phyloP scores from a whole-genome alignment of 1,284 basidiomycete species.

The Naganishia albida region DNA sequence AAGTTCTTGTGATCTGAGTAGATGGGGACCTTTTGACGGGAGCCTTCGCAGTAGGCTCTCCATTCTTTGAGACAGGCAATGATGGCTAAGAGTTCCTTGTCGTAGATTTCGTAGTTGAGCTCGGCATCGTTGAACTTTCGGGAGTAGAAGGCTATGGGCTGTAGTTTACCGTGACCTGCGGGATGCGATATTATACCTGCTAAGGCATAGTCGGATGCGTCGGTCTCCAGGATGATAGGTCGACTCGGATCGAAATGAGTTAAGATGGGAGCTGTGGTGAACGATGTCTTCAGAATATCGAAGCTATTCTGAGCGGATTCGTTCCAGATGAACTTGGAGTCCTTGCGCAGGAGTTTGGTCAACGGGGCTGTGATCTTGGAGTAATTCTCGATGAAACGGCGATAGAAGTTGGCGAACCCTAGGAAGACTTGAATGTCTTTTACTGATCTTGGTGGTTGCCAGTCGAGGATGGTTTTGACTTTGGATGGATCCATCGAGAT shows the following conservation, averaged over 20 bases:
- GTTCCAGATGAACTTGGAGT: constrained; percentile 43
- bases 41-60: too few species aligned
- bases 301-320: constrained; percentile 48
- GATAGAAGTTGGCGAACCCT: constrained; percentile 56
- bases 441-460: constrained; percentile 52
- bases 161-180: too few species aligned
- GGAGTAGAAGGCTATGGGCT: too few species aligned
- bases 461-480: constrained; percentile 51
- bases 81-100: too few species aligned
- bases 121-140: too few species aligned
- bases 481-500: constrained; percentile 56
- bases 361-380: constrained; percentile 50
- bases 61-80: too few species aligned
- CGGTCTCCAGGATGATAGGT: constrained; percentile 46
- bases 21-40: too few species aligned
- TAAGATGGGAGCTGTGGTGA: constrained; percentile 52
- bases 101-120: too few species aligned
- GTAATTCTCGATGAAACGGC: constrained; percentile 54
- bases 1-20: too few species aligned
- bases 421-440: constrained; percentile 52
- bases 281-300: constrained; percentile 49
- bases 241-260: constrained; percentile 49
- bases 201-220: constrained; percentile 47
- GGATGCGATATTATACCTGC: constrained; percentile 45
- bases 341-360: constrained; percentile 37